These are phyloP conservation scores for Phaeoacremonium minimum DNA, from an alignment of 2,329 filamentous ascomycete genomes.

Conservation along the genomic window DNA sequence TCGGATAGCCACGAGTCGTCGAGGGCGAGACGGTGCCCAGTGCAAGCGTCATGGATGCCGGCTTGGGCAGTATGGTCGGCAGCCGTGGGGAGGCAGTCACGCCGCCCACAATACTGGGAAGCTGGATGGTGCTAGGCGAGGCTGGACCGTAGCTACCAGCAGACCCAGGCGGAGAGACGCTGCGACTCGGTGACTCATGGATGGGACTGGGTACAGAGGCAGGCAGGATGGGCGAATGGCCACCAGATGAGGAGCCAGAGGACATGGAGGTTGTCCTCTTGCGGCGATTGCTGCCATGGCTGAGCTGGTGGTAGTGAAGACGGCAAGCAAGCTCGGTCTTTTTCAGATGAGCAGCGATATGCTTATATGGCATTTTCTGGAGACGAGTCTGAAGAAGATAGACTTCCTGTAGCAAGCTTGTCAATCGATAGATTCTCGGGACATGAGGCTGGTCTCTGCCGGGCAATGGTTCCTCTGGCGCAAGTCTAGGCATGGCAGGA, in stretches of 20 bases:
- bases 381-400: constrained; percentile 80
- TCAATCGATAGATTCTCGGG: no score
- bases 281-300: constrained; percentile 75
- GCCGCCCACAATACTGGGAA: constrained; percentile 45
- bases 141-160: constrained; percentile 37
- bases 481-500: no score
- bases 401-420: constrained; percentile 54
- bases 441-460: no score
- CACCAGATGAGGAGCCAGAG: constrained; percentile 53
- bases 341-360: constrained; percentile 79
- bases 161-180: constrained; percentile 42
- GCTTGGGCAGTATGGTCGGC: constrained; percentile 64
- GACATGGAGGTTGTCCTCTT: constrained; percentile 71
- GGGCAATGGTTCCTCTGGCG: no score
- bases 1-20: constrained; percentile 32
- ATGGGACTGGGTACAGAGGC: constrained; percentile 45
- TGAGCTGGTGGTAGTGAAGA: constrained; percentile 82
- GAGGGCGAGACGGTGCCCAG: constrained; percentile 28
- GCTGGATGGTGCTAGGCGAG: constrained; percentile 44
- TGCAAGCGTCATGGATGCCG: constrained; percentile 43
- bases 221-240: constrained; percentile 46
- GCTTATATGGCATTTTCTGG: constrained; percentile 89
- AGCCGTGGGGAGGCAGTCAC: constrained; percentile 44
- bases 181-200: constrained; percentile 42
- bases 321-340: constrained; percentile 87